Evolutionary conservation across 192 early-diverging fungal genomes (phyloP), one percentile per base, ranked within the genome.

Genomic region (Mortierella claussenii): DNA sequence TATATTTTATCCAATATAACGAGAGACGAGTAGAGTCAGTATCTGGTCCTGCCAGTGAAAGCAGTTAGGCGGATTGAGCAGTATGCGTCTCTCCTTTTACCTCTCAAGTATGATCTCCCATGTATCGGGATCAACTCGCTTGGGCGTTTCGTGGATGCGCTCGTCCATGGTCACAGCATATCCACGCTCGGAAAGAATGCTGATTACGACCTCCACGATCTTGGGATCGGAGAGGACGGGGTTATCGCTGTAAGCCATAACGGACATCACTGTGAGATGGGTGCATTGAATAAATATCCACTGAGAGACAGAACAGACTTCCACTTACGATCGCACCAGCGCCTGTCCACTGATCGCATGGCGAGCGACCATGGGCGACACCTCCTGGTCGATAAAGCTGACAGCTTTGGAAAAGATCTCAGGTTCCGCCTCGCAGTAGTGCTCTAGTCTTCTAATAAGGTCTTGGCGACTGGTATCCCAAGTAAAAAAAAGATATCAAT

Each of bases 321-420:
- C n/a, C n/a, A n/a, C 80, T 68, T 79, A 87, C 86, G 82, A 84
- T 65, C 86, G 65, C 27, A 87, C 69, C 48, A 81, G 81, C 7
- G 84, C 82, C 40, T 85, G 84, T 12, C 86, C 86, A 63, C 84
- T 82, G 36, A 87, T 87, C 18, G 86, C 81, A 47, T 87, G 83
- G 11, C 86, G 57, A 46, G 73, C 61, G 31, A 87, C 64, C 65
- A 79, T 75, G 13, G 86, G 86, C 0, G 82, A 78, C 0, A 87
- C 83, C 10, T 74, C 48, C 12, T 70, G 55, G 48, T 87, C 82
- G 37, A 87, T 81, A 55, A 83, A 87, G 13, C 55, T 17, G 18
- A 87, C 83, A 0, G 83, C 86, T 30, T 69, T 75, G 11, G 69
- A 49, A 28, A 87, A 74, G 20, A 67, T 62, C 10, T 74, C 65